Conservation (phyloP, 495 filamentous ascomycete species). For the Aspergillus bertholletiae region DNA sequence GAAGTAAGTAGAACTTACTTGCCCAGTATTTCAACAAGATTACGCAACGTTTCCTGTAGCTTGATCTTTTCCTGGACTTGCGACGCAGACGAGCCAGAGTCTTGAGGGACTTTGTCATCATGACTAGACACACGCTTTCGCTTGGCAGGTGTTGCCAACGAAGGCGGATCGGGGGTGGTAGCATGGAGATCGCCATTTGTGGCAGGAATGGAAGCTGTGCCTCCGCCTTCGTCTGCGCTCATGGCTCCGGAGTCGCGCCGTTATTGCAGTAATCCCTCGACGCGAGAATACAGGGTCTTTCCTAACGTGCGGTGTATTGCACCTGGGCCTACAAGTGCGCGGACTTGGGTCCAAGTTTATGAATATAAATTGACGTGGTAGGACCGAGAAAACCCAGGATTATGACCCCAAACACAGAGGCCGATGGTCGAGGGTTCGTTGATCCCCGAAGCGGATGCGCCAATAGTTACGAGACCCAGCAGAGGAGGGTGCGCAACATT, state of each 20-base stretch:
- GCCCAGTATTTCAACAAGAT: slow-evolving; percentile 35
- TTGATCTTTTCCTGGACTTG: slow-evolving; percentile 29
- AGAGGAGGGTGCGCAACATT: slow-evolving; percentile 31
- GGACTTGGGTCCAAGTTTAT: neutral
- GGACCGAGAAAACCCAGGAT: slow-evolving; percentile 1
- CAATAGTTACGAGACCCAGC: slow-evolving; percentile 29
- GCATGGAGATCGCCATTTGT: slow-evolving; percentile 38
- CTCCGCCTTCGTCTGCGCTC: slow-evolving; percentile 43
- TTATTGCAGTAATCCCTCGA: slow-evolving; percentile 18
- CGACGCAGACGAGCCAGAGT: slow-evolving; percentile 21
- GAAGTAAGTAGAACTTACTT: slow-evolving; percentile 24
- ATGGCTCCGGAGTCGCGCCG: slow-evolving; percentile 34
- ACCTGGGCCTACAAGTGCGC: neutral
- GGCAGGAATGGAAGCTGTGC: slow-evolving; percentile 29
- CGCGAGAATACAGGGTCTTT: slow-evolving; percentile 17
- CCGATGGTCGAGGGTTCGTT: slow-evolving; percentile 14
- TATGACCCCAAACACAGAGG: neutral
- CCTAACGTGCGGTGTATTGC: neutral
- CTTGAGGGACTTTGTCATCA: slow-evolving; percentile 33
- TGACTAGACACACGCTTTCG: slow-evolving; percentile 43
- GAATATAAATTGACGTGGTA: neutral
- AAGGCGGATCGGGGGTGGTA: slow-evolving; percentile 26
- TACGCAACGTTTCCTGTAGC: slow-evolving; percentile 39
- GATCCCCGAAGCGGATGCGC: slow-evolving; percentile 29
- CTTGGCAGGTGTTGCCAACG: slow-evolving; percentile 40